A percentile compares a stretch with the other conserved stretches of the same genome.
These are phyloP conservation scores for Scheffersomyces insectosa DNA, from an alignment of 1,139 yeast species.

Conservation along the genomic window DNA sequence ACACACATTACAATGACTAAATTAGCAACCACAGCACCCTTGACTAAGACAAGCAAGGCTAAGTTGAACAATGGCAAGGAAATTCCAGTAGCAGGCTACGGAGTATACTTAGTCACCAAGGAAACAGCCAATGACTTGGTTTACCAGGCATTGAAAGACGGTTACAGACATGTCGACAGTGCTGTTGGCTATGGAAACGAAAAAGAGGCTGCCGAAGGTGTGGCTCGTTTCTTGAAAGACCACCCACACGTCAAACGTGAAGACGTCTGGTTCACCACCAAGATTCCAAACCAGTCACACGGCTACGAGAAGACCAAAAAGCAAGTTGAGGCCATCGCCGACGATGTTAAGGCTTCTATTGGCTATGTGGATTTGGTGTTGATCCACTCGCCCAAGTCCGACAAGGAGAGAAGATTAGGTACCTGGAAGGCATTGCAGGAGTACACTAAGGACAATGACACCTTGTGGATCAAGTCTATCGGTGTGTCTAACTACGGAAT, in stretches of 20 bases:
- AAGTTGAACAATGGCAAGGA: conserved; percentile 24
- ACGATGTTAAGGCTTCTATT: conserved; percentile 18
- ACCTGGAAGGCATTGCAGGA: conserved; percentile 50
- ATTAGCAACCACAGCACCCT: not conserved
- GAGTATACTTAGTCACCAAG: conserved; percentile 47
- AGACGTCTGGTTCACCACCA: conserved; percentile 41
- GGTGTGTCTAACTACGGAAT: conserved; percentile 48
- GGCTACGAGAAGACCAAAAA: not conserved
- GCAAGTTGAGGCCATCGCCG: conserved; percentile 6
- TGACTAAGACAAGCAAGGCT: not conserved
- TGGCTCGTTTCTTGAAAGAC: conserved; percentile 23
- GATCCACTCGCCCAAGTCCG: conserved; percentile 37
- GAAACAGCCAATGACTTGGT: conserved; percentile 40
- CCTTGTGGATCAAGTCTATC: conserved; percentile 26
- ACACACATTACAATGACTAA: not conserved
- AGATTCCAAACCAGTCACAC: conserved; percentile 10
- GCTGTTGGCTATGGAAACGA: conserved; percentile 43
- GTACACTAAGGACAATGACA: conserved; percentile 28
- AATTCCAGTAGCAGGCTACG: conserved; percentile 52
- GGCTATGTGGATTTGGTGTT: conserved; percentile 43
- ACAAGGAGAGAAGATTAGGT: conserved; percentile 32
- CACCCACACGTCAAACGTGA: conserved; percentile 35
- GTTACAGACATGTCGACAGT: conserved; percentile 44
- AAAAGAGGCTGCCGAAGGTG: conserved; percentile 39
- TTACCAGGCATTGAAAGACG: conserved; percentile 42